Evolutionary conservation across 345 rosid species (phyloP), one percentile per base, ranked within the genome.

Genomic region (Syzygium jambos): DNA sequence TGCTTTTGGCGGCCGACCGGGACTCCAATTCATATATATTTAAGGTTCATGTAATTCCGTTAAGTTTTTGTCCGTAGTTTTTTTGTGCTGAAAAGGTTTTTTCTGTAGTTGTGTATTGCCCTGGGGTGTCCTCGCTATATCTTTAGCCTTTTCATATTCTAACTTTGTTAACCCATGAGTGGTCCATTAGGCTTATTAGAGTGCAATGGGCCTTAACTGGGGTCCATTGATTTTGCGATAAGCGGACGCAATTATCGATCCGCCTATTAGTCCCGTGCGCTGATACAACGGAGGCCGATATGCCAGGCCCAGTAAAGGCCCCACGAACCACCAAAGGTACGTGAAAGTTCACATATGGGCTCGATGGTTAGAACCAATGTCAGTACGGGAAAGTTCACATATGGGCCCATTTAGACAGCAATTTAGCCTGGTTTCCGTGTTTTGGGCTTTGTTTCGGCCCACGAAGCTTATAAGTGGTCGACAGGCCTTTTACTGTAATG

Each of bases 391-490:
- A 51, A 9, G 52, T 52, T 1, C 17, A 12, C 17, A 5, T 12
- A 12, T 12, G 2, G 53, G 16, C 17, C 16, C 1, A 52, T 14
- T 0, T 3, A 0, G 53, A 17, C 16, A 14, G 4, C 5, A 52
- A 14, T 13, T 12, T 52, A 52, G 53, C 54, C 16, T 15, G 16
- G 6, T 55, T 21, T 55, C 57, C 23, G 25, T 19, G 6, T 55
- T 55, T 55, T 16, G 10, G 57, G 9, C 57, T 9, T 55, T 55
- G 16, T 6, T 9, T 19, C 1, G 9, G 57, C 57, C 57, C 57
- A 55, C 21, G 17, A 6, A 54, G 57, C 23, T 6, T 54, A 52
- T 55, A 8, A 55, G 59, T 55, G 25, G 59, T 22, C 2, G 7
- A 6, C 6, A 16, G 23, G 23, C 57, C 23, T 7, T 19, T 54